A percentile compares a stretch with the other conserved stretches of the same genome.
Evolutionary conservation across 257 asterid genomes (phyloP).

Genomic region (Anisodus acutangulus): DNA sequence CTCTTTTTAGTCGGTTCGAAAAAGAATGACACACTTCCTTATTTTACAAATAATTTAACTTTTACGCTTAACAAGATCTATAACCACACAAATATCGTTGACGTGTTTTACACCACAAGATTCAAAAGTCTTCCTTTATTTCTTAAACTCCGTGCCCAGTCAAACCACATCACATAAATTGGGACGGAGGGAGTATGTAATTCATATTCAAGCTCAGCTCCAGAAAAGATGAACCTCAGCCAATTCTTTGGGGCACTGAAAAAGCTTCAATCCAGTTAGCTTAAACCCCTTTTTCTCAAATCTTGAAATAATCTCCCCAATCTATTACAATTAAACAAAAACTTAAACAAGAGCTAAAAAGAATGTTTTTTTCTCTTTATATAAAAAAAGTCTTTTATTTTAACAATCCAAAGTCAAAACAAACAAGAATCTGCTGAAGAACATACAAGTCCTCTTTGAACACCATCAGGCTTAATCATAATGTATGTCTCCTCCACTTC

Average conservation of each 20-base stretch:
- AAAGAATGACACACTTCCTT: too few species aligned
- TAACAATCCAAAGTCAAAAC: background rate
- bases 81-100: too few species aligned
- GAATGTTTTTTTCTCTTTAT: background rate
- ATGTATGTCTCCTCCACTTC: conserved; percentile 78
- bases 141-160: too few species aligned
- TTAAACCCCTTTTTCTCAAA: conserved; percentile 96
- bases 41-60: too few species aligned
- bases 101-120: too few species aligned
- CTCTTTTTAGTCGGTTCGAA: too few species aligned
- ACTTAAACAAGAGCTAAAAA: background rate
- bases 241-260: conserved; percentile 76
- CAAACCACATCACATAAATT: too few species aligned
- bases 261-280: conserved; percentile 83
- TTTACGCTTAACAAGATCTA: too few species aligned
- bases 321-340: conserved; percentile 42
- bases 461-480: conserved; percentile 98
- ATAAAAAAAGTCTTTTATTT: background rate
- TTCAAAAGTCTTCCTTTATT: too few species aligned
- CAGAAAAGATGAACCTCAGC: conserved; percentile 67
- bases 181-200: background rate
- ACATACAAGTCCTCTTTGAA: conserved; percentile 90
- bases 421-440: conserved; percentile 25
- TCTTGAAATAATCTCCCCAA: conserved; percentile 88
- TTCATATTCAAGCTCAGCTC: conserved; percentile 22